A percentile compares a stretch with the other conserved stretches of the same genome.
These are phyloP conservation scores for Alloteropsis semialata DNA, from an alignment of 176 grass and related monocot species.

Conservation along the genomic window DNA sequence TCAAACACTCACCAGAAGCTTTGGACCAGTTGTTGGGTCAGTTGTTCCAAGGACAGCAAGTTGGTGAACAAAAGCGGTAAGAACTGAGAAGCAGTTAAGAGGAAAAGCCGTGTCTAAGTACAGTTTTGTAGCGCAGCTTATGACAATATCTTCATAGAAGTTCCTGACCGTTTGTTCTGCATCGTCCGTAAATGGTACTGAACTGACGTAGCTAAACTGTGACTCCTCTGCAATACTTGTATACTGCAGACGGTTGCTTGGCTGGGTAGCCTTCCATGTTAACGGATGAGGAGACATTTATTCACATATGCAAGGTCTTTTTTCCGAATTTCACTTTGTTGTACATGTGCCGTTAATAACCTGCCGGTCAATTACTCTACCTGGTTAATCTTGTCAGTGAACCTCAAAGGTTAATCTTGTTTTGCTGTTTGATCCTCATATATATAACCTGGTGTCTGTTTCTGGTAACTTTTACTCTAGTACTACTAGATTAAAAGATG, in stretches of 20 bases:
- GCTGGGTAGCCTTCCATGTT: not conserved
- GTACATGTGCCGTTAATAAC: not conserved
- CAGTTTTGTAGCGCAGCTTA: conserved; percentile 22
- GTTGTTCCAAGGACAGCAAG: conserved; percentile 63
- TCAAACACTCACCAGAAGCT: conserved; percentile 56
- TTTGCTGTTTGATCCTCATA: no score
- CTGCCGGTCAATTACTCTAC: no score
- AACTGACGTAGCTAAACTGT: not conserved
- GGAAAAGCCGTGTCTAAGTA: conserved; percentile 13
- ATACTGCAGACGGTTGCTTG: not conserved
- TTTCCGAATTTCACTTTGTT: not conserved
- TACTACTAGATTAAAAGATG: no score
- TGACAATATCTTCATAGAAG: conserved; percentile 12
- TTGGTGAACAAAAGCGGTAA: conserved; percentile 50
- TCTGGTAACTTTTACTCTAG: no score
- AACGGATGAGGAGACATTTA: not conserved
- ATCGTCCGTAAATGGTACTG: not conserved
- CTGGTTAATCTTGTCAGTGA: no score
- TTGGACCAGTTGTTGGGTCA: conserved; percentile 56
- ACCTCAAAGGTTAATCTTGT: no score
- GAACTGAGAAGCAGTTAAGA: not conserved
- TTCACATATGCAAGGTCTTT: not conserved
- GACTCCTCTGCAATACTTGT: not conserved
- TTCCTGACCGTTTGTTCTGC: conserved; percentile 9
- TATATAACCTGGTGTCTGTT: no score